Base-by-base conservation (phyloP, 768 basidiomycete species). In the Boletus reticuloceps region DNA sequence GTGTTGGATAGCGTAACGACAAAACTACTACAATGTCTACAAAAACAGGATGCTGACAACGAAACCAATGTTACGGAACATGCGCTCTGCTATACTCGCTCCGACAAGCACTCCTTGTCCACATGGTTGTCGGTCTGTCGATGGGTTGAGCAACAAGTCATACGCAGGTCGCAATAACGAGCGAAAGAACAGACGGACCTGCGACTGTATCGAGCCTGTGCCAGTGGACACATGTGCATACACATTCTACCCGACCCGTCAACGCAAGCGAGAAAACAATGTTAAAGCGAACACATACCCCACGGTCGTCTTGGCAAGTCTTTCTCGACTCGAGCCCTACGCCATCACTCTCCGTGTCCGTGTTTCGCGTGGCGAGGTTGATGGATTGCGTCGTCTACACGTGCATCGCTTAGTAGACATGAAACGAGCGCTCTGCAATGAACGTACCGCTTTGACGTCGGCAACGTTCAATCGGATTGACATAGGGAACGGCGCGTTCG, bases 371-470 rank as follows among this genome's bases (percentile, higher is more conserved):
- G 10, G 27, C n/a, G n/a, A 68, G 54, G 27, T 46, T 53, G n/a
- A 64, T 11, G 0, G 68, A 56, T 27, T 56, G 63, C 1, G 40
- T 50, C 6, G 60, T 54, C 68, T 72, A 44, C 12, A 37, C 10
- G 29, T 3, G 19, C 12, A 11, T 57, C 31, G 10, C 0, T 55
- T 11, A 42, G 13, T 34, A 36, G 3, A 45, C 14, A 29, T 13
- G 4, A 40, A 45, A 27, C 2, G 1, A 17, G 11, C 13, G 34
- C 34, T 14, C 12, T 36, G 34, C 29, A 9, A 36, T 6, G 12
- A 36, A 53, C 70, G 40, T 32, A 71, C 70, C 0, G 17, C 44
- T 47, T 66, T 70, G 16, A 3, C 13, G n/a, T 47, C 51, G 6
- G 43, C 36, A 11, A 55, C 45, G 29, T 58, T 51, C 17, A 71